Conservation (phyloP, 2,329 filamentous ascomycete species). For the Colletotrichum sp. region DNA sequence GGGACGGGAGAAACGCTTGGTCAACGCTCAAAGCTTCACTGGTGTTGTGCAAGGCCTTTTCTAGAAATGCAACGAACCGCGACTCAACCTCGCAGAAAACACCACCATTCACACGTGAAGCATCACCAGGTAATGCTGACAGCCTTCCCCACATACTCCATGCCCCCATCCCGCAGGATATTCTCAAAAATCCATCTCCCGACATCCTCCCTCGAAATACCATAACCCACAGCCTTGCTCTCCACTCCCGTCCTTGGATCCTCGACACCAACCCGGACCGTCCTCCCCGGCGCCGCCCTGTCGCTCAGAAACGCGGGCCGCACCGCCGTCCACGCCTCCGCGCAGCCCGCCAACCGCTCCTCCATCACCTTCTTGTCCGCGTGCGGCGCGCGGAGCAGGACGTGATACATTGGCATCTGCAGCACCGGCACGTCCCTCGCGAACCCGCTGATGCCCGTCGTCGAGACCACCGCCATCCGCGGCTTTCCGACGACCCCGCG, state of each 20-base stretch:
- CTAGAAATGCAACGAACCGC: neutral
- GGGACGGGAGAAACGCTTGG: neutral
- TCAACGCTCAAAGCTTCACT: neutral
- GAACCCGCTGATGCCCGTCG: conserved; percentile 42
- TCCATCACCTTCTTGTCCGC: conserved; percentile 56
- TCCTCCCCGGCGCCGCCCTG: conserved; percentile 25
- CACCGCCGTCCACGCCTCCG: conserved; percentile 41
- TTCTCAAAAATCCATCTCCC: conserved; percentile 53
- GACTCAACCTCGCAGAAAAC: neutral
- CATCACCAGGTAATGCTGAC: conserved; percentile 39
- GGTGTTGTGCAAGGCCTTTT: neutral
- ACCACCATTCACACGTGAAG: neutral
- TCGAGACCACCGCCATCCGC: conserved; percentile 38
- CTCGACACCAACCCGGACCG: conserved; percentile 44
- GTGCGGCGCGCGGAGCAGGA: conserved; percentile 46
- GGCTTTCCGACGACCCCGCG: conserved; percentile 31
- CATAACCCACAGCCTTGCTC: conserved; percentile 47
- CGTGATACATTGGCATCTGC: conserved; percentile 48
- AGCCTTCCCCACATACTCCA: conserved; percentile 39
- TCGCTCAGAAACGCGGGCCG: conserved; percentile 41
- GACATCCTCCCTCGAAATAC: conserved; percentile 51
- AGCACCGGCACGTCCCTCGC: conserved; percentile 48
- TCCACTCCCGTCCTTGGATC: conserved; percentile 36
- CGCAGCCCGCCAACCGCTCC: conserved; percentile 27
- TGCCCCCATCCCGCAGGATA: conserved; percentile 29